Conservation (phyloP, 2,329 filamentous ascomycete species). For the Colletotrichum limetticola region DNA sequence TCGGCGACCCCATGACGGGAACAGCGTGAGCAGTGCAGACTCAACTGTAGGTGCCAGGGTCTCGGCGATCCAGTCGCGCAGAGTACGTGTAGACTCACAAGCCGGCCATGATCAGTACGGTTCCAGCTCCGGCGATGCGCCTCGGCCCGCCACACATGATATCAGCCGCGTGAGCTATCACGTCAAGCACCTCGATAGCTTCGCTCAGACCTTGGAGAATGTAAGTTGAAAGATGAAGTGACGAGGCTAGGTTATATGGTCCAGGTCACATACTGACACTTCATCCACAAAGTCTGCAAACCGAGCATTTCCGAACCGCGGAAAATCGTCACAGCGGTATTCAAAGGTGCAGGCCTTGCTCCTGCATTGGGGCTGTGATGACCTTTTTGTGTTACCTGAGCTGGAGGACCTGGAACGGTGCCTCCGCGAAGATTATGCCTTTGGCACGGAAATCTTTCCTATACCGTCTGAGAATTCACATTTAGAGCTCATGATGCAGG, state of each 20-base stretch:
- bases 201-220: conserved; percentile 65
- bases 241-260: too few species aligned
- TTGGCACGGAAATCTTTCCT: conserved; percentile 66
- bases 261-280: neutral
- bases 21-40: conserved; percentile 59
- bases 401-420: conserved; percentile 66
- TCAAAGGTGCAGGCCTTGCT: conserved; percentile 65
- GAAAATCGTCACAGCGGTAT: conserved; percentile 63
- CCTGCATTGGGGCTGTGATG: conserved; percentile 68
- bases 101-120: conserved; percentile 51
- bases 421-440: conserved; percentile 65
- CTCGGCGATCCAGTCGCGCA: conserved; percentile 21
- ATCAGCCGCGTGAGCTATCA: conserved; percentile 68
- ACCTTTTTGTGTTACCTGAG: conserved; percentile 68
- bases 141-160: conserved; percentile 62
- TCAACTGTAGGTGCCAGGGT: conserved; percentile 55
- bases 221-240: conserved; percentile 47
- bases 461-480: conserved; percentile 70
- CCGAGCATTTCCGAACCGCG: conserved; percentile 67
- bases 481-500: conserved; percentile 66
- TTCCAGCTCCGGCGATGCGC: conserved; percentile 52
- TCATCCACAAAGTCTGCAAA: conserved; percentile 67
- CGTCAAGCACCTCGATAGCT: conserved; percentile 65
- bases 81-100: conserved; percentile 30
- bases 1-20: conserved; percentile 56